A percentile compares a stretch with the other conserved stretches of the same genome.
Evolutionary conservation across 176 grass and related monocot species (phyloP).

Genomic region (Raddia guianensis): DNA sequence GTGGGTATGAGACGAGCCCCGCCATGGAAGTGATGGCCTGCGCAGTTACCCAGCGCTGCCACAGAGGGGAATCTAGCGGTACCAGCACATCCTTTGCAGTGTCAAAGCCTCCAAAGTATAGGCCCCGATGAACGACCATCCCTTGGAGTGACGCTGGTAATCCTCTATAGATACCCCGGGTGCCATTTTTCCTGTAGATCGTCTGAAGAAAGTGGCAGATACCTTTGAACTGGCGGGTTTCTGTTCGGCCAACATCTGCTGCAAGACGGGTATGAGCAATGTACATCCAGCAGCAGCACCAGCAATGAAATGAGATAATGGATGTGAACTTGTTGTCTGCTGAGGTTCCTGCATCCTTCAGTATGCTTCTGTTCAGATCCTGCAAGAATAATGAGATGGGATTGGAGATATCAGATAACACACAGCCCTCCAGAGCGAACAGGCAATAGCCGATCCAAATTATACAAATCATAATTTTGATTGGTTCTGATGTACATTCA

Average conservation of each 20-base stretch:
- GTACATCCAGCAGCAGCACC: constrained; percentile 89
- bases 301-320: constrained; percentile 79
- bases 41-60: constrained; percentile 79
- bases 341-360: constrained; percentile 59
- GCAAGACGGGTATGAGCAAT: constrained; percentile 95
- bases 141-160: constrained; percentile 77
- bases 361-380: constrained; percentile 79
- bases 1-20: constrained; percentile 74
- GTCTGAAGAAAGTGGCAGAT: constrained; percentile 90
- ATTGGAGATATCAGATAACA: constrained; percentile 13
- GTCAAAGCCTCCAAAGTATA: constrained; percentile 98
- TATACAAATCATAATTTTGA: constrained; percentile 6
- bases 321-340: constrained; percentile 54
- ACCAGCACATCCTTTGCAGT: constrained; percentile 83
- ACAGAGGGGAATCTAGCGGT: constrained; percentile 64
- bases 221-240: constrained; percentile 86
- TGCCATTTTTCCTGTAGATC: constrained; percentile 77
- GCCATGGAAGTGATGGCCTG: constrained; percentile 82
- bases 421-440: background rate
- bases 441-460: background rate
- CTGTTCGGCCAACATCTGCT: constrained; percentile 73
- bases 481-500: background rate
- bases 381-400: constrained; percentile 38
- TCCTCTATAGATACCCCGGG: constrained; percentile 80
- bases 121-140: constrained; percentile 86